Evolutionary conservation across 805 yeast genomes (phyloP), one percentile per base, ranked within the genome.

Genomic region (Zygoascus bituminiphila): DNA sequence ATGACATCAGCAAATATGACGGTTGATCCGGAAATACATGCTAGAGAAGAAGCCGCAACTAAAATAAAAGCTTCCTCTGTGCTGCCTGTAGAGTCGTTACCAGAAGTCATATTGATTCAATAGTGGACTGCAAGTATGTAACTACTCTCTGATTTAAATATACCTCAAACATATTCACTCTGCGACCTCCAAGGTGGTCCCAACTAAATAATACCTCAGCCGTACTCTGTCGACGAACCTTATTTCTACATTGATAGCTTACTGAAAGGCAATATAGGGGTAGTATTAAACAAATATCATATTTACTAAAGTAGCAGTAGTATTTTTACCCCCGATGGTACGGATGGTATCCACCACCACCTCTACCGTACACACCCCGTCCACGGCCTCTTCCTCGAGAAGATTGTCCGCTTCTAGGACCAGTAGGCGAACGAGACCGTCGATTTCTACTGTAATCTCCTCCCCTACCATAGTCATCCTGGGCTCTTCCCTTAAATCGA

Each of bases 11-110:
- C 54, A 55, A 68, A 82, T 14, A 91, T 84, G 45, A 82, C 68
- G 12, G 74, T 62, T 47, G 88, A 79, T 1, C 98, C 98, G 2
- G 75, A 50, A 0, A 84, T 65, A 53, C 96, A 87, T 45, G 88
- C 77, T 7, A 75, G 45, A 2, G 95, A 82, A 8, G 94, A 77
- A 21, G 84, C 69, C 1, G 70, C 54, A 1, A 91, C 80, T 42
- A 84, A 67, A 1, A 73, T 42, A 89, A 89, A 84, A 1, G 57
- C 58, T 23, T 45, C 48, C 12, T 19, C 8, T 4, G 22, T 17
- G 25, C 26, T 41, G 19, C 44, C 35, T 17, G 36, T 20, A 39
- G 25, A 20, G 22, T 39, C 42, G 22, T 21, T 15, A 5, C 15
- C 25, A 29, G n/a, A 29, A 12, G n/a, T 29, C 4, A 12, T 29